phyloP scores from a whole-genome alignment of 83 land plant species.

The Diphasiastrum complanatum region DNA sequence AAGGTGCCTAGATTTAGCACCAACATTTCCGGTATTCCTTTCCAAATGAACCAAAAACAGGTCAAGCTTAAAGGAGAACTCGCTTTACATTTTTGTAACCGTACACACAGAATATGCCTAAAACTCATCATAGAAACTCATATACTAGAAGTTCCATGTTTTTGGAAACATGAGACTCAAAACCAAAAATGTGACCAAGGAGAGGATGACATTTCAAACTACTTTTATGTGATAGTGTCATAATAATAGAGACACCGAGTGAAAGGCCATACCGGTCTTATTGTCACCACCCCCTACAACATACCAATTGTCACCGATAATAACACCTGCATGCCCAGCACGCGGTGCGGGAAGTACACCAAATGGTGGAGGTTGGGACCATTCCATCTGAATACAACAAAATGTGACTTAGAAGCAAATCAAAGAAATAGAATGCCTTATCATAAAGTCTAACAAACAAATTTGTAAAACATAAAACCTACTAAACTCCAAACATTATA shows the following conservation, averaged over 20 bases:
- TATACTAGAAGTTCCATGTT: no score
- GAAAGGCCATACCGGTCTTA: constrained; percentile 74
- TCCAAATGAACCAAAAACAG: not conserved
- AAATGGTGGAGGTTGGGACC: constrained; percentile 70
- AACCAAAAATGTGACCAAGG: no score
- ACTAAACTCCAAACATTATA: no score
- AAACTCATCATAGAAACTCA: no score
- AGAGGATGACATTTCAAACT: no score
- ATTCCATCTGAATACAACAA: constrained; percentile 94
- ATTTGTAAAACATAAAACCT: no score
- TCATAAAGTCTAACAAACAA: no score
- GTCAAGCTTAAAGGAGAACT: not conserved
- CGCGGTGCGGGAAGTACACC: constrained; percentile 65
- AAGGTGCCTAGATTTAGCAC: constrained; percentile 51
- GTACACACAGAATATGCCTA: not conserved
- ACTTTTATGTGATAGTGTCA: no score
- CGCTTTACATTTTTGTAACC: not conserved
- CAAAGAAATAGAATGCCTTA: no score
- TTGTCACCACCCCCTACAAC: constrained; percentile 94
- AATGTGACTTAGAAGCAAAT: no score
- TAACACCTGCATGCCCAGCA: constrained; percentile 87
- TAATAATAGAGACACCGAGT: no score
- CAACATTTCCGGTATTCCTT: constrained; percentile 51
- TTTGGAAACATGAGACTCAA: no score
- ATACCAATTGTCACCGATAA: constrained; percentile 82